Evolutionary conservation across 129 eudicot genomes (phyloP), one percentile per base, ranked within the genome.

Genomic region (Escallonia herrerae): DNA sequence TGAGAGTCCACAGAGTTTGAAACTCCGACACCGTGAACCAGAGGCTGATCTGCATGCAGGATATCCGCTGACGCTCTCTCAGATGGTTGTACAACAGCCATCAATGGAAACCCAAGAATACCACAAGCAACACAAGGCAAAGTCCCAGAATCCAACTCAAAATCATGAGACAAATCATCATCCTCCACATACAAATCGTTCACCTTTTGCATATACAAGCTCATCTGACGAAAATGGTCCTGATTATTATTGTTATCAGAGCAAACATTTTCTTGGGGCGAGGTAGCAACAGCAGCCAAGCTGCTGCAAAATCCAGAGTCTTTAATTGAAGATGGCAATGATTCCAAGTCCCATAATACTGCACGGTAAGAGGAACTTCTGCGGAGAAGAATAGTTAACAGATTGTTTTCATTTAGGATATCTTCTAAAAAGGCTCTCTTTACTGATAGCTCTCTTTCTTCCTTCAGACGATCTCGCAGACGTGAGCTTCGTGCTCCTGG

Each of bases 101-200:
- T 93, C 78, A 86, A 86, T 65, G 99, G 99, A 65, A 83, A 93
- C 69, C 99, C 99, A 69, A 93, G 99, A 68, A 93, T 79, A 52
- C 99, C 99, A 71, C 99, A 93, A 74, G 96, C 99, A 13, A 93
- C 96, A 81, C 99, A 93, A 1, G 89, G 86, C 77, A 93, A 81
- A 11, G 96, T 81, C 53, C 99, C 99, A 3, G 99, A 86, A 73
- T 89, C 96, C 7, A 80, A 69, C 74, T 89, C 90, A 59, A 89
- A 93, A 66, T 89, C 90, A 72, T 78, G 64, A 40, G 87, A 79
- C 77, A 93, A 69, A 69, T 83, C 95, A 69, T 84, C 95, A 81
- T 82, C 87, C 50, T 82, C 84, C 51, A 76, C 71, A 80, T 72
- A 73, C 62, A 62, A 74, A 56, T 79, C 76, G 56, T 69, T 62